Percentiles rank a stretch among this genome's conserved stretches.
These are phyloP conservation scores for Rhodotorula graminis DNA, from an alignment of 768 basidiomycete genomes.

Conservation along the genomic window DNA sequence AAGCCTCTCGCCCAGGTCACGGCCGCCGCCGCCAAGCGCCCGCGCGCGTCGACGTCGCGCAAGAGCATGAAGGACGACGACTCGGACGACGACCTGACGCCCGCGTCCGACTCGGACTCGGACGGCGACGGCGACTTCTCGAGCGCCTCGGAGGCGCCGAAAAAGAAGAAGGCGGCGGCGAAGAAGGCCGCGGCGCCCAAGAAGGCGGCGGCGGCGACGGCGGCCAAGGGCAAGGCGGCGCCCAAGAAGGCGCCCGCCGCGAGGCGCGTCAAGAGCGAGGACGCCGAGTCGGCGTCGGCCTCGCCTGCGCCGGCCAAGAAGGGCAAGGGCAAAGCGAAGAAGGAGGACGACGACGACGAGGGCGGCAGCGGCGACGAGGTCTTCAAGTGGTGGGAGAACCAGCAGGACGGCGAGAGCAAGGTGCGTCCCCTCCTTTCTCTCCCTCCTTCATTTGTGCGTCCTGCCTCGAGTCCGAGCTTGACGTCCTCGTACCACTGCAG, in stretches of 20 bases:
- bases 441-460: constrained; percentile 48
- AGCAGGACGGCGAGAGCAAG: constrained; percentile 48
- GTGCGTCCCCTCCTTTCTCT: neutral
- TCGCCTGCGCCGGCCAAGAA: constrained; percentile 47
- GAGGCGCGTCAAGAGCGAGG: constrained; percentile 45
- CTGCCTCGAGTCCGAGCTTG: too few species aligned
- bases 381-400: constrained; percentile 56
- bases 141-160: constrained; percentile 46
- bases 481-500: too few species aligned
- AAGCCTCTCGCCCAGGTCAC: constrained; percentile 37
- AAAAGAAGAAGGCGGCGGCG: constrained; percentile 50
- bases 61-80: constrained; percentile 46
- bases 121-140: constrained; percentile 50
- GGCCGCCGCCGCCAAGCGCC: constrained; percentile 37
- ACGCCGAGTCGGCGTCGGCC: constrained; percentile 26
- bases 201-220: constrained; percentile 42
- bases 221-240: constrained; percentile 50
- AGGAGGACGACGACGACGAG: constrained; percentile 52
- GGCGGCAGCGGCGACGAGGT: constrained; percentile 52
- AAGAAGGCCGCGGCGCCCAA: constrained; percentile 45
- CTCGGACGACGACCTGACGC: constrained; percentile 50
- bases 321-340: constrained; percentile 49
- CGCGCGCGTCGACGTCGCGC: constrained; percentile 33
- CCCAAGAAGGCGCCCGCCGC: constrained; percentile 44
- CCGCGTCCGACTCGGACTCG: constrained; percentile 46